Evolutionary conservation across 176 grass and related monocot species (phyloP).

Genomic region (Microstegium vimineum): DNA sequence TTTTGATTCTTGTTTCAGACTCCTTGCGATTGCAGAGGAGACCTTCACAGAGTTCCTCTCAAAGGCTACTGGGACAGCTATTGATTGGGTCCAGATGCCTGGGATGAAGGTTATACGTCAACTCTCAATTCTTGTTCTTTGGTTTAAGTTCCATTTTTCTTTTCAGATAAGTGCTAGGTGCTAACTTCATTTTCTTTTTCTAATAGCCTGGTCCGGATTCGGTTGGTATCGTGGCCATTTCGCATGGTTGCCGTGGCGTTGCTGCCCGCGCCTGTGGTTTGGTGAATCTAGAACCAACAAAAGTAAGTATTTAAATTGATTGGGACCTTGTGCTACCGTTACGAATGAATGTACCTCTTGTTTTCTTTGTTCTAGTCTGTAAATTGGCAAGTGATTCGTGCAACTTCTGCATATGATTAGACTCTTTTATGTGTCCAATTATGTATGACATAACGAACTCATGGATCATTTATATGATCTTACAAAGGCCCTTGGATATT

Average conservation of each 20-base stretch:
- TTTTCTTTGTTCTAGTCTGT: not conserved
- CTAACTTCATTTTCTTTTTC: conserved; percentile 21
- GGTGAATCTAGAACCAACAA: conserved; percentile 94
- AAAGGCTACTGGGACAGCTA: conserved; percentile 99
- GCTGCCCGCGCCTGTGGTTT: conserved; percentile 97
- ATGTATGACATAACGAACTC: not conserved
- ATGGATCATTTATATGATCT: not conserved
- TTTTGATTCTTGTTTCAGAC: conserved; percentile 45
- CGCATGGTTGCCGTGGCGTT: conserved; percentile 82
- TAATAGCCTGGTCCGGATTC: conserved; percentile 99
- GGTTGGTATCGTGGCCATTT: conserved; percentile 96
- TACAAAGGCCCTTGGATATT: not conserved
- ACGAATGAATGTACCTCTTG: not conserved
- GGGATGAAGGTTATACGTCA: conserved; percentile 83
- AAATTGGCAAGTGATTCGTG: conserved; percentile 13
- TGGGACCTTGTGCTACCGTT: not conserved
- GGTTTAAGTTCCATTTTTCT: not conserved
- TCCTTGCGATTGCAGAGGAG: conserved; percentile 92
- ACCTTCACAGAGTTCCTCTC: conserved; percentile 99
- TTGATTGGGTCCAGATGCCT: conserved; percentile 99
- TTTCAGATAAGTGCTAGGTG: not conserved
- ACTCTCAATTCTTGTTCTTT: not conserved
- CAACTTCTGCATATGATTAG: not conserved
- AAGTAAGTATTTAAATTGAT: conserved; percentile 39
- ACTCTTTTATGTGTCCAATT: not conserved